Base-by-base conservation (phyloP, 495 filamentous ascomycete genomes). In the Bryoglossum gracile region DNA sequence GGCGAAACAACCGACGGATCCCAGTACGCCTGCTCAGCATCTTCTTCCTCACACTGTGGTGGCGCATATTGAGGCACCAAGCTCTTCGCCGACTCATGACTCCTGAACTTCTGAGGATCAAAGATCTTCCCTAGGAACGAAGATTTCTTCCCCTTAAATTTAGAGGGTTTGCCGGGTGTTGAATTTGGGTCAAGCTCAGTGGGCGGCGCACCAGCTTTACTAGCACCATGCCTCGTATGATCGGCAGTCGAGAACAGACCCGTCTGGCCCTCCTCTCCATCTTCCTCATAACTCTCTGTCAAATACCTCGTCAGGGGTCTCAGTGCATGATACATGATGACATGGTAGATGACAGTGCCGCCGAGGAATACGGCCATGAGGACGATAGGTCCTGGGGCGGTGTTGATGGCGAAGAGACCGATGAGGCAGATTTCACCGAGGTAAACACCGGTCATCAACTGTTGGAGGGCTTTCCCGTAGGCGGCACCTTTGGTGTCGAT, bases 401-500 rank as follows among this genome's bases (percentile, higher is more conserved):
- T 70, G 13, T 74, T 81, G 48, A 89, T 83, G 48, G 76, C 89
- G 54, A 98, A 94, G 10, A 98, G 77, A 52, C 90, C 92, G 50
- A 98, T 86, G 68, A 97, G 73, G 67, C 88, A 95, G 50, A 91
- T 56, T 53, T 90, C 80, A 23, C 79, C 74, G n/a, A 98, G 69
- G 64, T 98, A 98, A 48, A 92, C 74, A 48, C 92, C 92, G 1
- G 84, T 81, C 43, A 89, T 85, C 53, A 94, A 80, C 56, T 98
- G 92, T 64, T 96, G 89, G 52, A 98, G 66, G 11, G 83, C 92
- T 26, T 80, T 78, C 4, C 84, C 81, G 60, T 95, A 97, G 53
- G 84, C 78, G 23, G 83, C 77, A 40, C 92, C 92, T 57, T 92
- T 87, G 16, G 91, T 96, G 68, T 98, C 90, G 61, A 96, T 82